These are phyloP conservation scores for Bipolaris bicolor DNA, from an alignment of 2,329 filamentous ascomycete genomes.

Conservation along the genomic window DNA sequence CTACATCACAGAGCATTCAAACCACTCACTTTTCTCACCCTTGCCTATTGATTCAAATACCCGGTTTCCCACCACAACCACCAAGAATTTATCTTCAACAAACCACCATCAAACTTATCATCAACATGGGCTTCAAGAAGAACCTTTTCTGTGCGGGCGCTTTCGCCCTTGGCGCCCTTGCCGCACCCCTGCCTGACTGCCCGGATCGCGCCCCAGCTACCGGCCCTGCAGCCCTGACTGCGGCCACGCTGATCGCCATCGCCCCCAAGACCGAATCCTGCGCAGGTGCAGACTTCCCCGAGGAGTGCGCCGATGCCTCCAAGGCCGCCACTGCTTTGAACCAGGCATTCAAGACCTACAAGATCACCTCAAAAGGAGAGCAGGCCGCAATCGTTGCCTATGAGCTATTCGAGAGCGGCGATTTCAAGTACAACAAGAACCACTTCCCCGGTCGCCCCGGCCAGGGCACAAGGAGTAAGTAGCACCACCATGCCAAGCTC, in stretches of 20 bases:
- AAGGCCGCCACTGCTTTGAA: slow-evolving; percentile 65
- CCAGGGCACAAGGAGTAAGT: slow-evolving; percentile 64
- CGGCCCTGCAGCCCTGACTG: slow-evolving; percentile 23
- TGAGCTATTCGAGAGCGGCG: slow-evolving; percentile 72
- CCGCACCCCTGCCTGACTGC: slow-evolving; percentile 25
- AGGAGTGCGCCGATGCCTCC: slow-evolving; percentile 65
- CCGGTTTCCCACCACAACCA: background rate
- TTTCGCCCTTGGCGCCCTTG: slow-evolving; percentile 49
- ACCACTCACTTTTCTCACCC: background rate
- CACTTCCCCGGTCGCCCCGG: slow-evolving; percentile 63
- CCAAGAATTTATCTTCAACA: background rate
- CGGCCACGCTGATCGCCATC: slow-evolving; percentile 56
- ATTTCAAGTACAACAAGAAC: slow-evolving; percentile 76
- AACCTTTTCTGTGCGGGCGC: slow-evolving; percentile 31
- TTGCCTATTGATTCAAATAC: background rate
- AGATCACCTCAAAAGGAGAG: slow-evolving; percentile 61
- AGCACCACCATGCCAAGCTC: too few species aligned
- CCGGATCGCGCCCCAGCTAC: slow-evolving; percentile 7
- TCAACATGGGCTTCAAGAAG: slow-evolving; percentile 36
- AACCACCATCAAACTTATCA: slow-evolving; percentile 2
- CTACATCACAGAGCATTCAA: background rate
- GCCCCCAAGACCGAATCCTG: slow-evolving; percentile 65
- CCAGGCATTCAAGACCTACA: slow-evolving; percentile 63
- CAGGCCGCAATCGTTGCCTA: slow-evolving; percentile 74
- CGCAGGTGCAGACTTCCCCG: slow-evolving; percentile 51